Conservation (phyloP, 108 stramenopile genomes). For the Skeletonema grethae region DNA sequence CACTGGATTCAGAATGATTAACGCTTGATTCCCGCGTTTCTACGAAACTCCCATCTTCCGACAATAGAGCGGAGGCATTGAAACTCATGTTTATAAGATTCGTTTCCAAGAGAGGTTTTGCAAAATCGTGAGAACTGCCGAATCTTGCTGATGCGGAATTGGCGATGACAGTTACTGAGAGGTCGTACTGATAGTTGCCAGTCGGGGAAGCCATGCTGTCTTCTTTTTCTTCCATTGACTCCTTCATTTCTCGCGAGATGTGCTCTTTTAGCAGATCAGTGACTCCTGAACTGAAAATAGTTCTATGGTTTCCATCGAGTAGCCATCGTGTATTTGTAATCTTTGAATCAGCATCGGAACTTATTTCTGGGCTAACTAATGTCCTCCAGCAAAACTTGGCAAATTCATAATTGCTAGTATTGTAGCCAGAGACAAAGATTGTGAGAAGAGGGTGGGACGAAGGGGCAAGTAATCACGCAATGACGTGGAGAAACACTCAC, state of each 20-base stretch:
- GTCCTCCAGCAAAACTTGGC: constrained; percentile 44
- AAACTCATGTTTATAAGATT: constrained; percentile 25
- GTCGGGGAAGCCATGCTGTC: background rate
- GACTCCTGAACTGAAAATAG: constrained; percentile 10
- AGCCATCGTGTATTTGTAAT: constrained; percentile 24
- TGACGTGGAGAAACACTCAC: background rate
- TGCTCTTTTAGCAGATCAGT: constrained; percentile 21
- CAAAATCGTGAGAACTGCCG: constrained; percentile 27
- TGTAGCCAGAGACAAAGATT: background rate
- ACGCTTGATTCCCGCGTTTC: background rate
- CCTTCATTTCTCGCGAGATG: constrained; percentile 13
- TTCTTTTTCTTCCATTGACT: constrained; percentile 1
- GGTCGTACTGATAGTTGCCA: constrained; percentile 5
- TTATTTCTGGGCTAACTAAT: constrained; percentile 38
- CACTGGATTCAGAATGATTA: background rate
- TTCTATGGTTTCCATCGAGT: constrained; percentile 23
- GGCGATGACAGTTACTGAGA: constrained; percentile 24
- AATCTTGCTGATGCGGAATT: constrained; percentile 25
- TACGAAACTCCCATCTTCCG: constrained; percentile 6
- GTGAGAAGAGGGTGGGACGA: background rate
- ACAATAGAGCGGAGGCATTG: constrained; percentile 23
- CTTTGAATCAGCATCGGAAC: constrained; percentile 1
- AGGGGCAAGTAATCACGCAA: background rate
- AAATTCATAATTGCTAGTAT: constrained; percentile 38
- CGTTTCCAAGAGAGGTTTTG: constrained; percentile 26